Base-by-base conservation (phyloP, 768 basidiomycete species). In the Kwoniella newhampshirensis region DNA sequence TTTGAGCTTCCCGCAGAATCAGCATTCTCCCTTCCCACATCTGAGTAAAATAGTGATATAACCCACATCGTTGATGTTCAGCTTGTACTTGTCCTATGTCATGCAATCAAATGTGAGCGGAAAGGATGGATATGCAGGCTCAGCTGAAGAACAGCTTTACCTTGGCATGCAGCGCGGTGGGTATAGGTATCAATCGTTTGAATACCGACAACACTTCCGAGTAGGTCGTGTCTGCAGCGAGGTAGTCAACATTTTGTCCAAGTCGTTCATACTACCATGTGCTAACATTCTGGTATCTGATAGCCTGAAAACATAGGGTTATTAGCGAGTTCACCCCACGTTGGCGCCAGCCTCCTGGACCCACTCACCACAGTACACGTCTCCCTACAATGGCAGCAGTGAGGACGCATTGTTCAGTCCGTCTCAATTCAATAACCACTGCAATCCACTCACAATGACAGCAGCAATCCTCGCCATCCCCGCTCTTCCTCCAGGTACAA, bases 401-500 rank as follows among this genome's bases (percentile, higher is more conserved):
- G 41, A 51, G n/a, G 28, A 37, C 23, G 17, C 15, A 6, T 26
- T 4, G 3, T 50, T 36, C 18, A 17, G 8, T 21, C 15, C 2
- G 40, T 8, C 18, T 4, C 6, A 43, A 12, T 20, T 36, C 45
- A 28, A 47, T 8, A 17, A 28, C 35, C 7, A 18, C 20, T 20
- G 5, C 8, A 12, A 13, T 17, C 2, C 23, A 57, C 61, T 51
- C 51, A 63, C 66, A 55, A 97, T 83, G 47, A 97, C 92, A 15
- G 93, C 89, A 13, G 92, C 91, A 21, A 97, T 82, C 58, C 93
- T 86, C 26, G 89, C 88, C 60, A 97, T 81, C 11, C 92, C 92
- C 2, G 92, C 81, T 52, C 91, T 86, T 15, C 93, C 93, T 41
- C 93, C 93, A 12, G 93, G 93, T 0, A 96, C 92, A 66, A 97